Percentiles rank a stretch among this genome's conserved stretches.
Conservation (phyloP, 208 protist genomes). For the Leishmania lainsoni region DNA sequence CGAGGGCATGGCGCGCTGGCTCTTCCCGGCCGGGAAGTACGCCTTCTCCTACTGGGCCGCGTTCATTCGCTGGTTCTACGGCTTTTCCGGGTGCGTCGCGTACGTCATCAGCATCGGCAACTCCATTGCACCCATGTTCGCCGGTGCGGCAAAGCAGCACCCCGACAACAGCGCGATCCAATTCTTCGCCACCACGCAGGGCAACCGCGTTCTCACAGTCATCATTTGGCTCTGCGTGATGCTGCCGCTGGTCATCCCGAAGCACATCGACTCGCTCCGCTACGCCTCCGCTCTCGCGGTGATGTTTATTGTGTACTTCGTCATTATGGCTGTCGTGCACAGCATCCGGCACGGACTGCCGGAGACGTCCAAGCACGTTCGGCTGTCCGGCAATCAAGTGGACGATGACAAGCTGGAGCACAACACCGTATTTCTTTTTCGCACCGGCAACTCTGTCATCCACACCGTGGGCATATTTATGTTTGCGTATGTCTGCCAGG, state of each 20-base stretch:
- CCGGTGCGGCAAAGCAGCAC: conserved; percentile 4
- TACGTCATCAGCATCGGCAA: conserved; percentile 45
- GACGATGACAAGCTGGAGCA: conserved; percentile 14
- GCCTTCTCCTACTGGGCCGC: conserved; percentile 46
- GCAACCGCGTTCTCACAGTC: conserved; percentile 34
- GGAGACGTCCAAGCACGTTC: conserved; percentile 26
- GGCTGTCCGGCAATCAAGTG: conserved; percentile 20
- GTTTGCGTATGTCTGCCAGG: conserved; percentile 70
- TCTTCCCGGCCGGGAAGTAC: conserved; percentile 34
- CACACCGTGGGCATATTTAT: conserved; percentile 47
- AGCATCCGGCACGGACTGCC: conserved; percentile 34
- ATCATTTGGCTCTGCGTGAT: conserved; percentile 53
- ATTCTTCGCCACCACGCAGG: conserved; percentile 29
- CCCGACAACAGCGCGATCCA: conserved; percentile 29
- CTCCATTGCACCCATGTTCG: conserved; percentile 39
- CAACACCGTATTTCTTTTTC: conserved; percentile 46
- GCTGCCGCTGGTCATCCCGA: conserved; percentile 62
- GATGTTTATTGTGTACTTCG: conserved; percentile 50
- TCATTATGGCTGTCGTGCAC: conserved; percentile 50
- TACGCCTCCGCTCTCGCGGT: conserved; percentile 57
- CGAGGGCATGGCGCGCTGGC: conserved; percentile 38
- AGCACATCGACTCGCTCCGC: conserved; percentile 69
- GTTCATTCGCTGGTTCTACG: conserved; percentile 40
- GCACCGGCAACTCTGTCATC: conserved; percentile 45
- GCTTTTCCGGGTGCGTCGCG: conserved; percentile 32